Base-by-base conservation (phyloP, 768 basidiomycete species). In the Rhizopogon vinicolor region DNA sequence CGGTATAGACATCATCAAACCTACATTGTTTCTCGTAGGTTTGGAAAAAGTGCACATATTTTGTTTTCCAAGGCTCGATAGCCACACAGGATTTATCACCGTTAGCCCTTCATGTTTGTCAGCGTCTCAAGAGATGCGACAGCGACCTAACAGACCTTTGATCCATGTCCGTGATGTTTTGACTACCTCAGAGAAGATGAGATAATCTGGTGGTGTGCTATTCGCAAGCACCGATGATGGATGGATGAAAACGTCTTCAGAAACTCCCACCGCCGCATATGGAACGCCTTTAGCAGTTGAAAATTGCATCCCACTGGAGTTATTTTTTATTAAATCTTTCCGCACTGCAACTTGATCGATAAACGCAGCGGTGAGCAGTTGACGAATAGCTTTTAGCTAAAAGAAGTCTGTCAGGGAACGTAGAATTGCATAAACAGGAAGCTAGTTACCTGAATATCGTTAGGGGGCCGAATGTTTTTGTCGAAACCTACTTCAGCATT, bases 301-400 rank as follows among this genome's bases (percentile, higher is more conserved):
- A 67, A 79, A 91, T 61, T 91, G 86, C 43, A 78, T 72, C 5
- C 89, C 91, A 12, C 79, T 75, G 14, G 76, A 72, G 46, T 77
- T 73, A 58, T 82, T 83, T 44, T 85, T 79, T 13, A 86, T 77
- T 35, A 91, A 69, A 66, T 98, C 96, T 65, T 89, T 92, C 28
- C 97, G 85, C 13, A 95, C 80, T 7, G 97, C 97, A 13, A 98
- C 85, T 70, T 96, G 93, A 69, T 99, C 95, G 60, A 98, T 91
- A 72, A 97, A 98, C 14, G 85, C 91, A 9, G 96, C 88, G 0
- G 90, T 79, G 44, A 98, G 65, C 9, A 98, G 78, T 66, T 98
- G 97, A 41, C 91, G 82, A 10, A 99, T 76, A 16, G 91, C 85
- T 69, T 96, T 98, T 60, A 98, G 77, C 91, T 98, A 52, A 4